These are phyloP conservation scores for Aciculosporium take DNA, from an alignment of 2,329 filamentous ascomycete genomes.

Conservation along the genomic window DNA sequence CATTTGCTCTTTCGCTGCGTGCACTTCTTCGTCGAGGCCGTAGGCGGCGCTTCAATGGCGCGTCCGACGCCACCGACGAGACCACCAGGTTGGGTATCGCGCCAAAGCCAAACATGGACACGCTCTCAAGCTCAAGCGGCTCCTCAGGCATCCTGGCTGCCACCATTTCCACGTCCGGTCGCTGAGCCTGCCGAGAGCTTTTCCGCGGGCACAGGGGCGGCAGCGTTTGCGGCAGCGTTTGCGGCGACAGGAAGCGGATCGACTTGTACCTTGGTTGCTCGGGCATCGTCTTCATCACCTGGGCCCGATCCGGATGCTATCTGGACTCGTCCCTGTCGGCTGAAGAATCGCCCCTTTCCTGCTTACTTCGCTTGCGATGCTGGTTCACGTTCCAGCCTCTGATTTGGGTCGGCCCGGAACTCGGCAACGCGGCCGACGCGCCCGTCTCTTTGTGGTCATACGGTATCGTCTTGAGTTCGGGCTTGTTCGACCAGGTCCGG, in stretches of 20 bases:
- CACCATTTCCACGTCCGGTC: conserved; percentile 9
- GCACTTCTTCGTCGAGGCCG: conserved; percentile 4
- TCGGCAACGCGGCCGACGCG: conserved; percentile 39
- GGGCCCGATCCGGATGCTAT: conserved; percentile 20
- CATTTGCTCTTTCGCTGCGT: background rate
- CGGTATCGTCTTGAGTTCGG: conserved; percentile 43
- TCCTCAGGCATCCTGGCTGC: conserved; percentile 5
- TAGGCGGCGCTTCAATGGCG: conserved; percentile 6
- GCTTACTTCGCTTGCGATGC: conserved; percentile 23
- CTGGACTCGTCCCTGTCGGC: conserved; percentile 24
- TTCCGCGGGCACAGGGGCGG: conserved; percentile 5
- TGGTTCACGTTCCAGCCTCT: conserved; percentile 40
- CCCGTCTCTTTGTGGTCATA: conserved; percentile 47
- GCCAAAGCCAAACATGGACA: conserved; percentile 9
- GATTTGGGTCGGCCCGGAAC: conserved; percentile 40
- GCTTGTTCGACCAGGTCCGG: conserved; percentile 30
- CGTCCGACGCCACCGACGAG: conserved; percentile 2
- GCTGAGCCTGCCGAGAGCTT: background rate
- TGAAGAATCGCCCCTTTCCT: conserved; percentile 18
- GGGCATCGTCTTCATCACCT: conserved; percentile 9
- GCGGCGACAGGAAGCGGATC: conserved; percentile 3
- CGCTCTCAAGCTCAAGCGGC: conserved; percentile 1
- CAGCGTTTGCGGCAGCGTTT: conserved; percentile 3
- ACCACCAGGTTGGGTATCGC: conserved; percentile 10
- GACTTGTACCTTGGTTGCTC: background rate